Evolutionary conservation across 2,329 filamentous ascomycete species (phyloP), one percentile per base, ranked within the genome.

Genomic region (Coniochaeta prunicola): DNA sequence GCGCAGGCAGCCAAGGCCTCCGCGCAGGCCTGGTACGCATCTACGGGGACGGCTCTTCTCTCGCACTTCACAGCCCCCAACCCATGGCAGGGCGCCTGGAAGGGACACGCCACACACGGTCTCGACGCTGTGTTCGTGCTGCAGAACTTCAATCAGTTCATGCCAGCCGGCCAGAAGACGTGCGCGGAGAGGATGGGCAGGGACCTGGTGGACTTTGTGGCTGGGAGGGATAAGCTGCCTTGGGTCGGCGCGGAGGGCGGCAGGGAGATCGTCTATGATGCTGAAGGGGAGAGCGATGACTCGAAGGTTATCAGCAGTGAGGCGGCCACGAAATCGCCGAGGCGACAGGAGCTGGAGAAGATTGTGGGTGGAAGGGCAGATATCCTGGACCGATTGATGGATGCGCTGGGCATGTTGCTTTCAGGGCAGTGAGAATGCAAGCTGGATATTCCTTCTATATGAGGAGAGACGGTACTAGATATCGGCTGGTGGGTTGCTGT

Each of bases 41-140:
- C 53, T 19, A 36, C 57, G 57, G 40, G 33, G 30, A 38, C 6
- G 45, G 45, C 26, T 15, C 56, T 7, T 57, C 58, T 65, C 9
- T 30, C 34, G 58, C 71, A 74, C 57, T 79, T 80, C 71, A 79
- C 79, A 61, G 75, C 77, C 59, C 71, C 70, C 0, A 80, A 80
- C 59, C 75, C 77, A 0, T 80, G 76, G 74, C 68, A 73, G 1
- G 77, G 77, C 1, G 66, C 67, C 1, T 76, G 65, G 68, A 71
- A 76, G 59, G 74, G 74, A 2, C 63, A 67, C 33, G 69, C 76
- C 1, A 71, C 67, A 1, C 78, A 80, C 62, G 74, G 78, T 30
- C 68, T 79, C 1, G 78, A 80, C 38, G 63, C 76, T 15, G 71
- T 70, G 0, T 77, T 73, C 55, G 62, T 80, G 28, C 74, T 77